phyloP scores from a whole-genome alignment of 331 rosid genomes.

The Saraca asoca region DNA sequence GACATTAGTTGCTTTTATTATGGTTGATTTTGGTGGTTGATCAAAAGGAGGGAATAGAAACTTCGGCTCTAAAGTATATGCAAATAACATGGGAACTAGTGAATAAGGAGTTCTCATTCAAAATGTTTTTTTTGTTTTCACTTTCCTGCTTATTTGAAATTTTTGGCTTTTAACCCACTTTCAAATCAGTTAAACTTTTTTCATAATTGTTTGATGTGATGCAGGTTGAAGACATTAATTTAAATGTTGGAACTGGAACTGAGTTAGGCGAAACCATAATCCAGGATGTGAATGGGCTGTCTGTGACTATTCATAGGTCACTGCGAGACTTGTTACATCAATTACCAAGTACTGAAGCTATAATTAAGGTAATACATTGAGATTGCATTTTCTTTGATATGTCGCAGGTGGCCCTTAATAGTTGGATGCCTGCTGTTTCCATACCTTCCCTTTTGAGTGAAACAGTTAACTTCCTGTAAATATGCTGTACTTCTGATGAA shows the following conservation, averaged over 20 bases:
- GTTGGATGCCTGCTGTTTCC: slow-evolving; percentile 11
- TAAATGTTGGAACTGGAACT: slow-evolving; percentile 83
- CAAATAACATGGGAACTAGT: slow-evolving; percentile 19
- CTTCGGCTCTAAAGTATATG: slow-evolving; percentile 24
- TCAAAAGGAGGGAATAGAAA: slow-evolving; percentile 1
- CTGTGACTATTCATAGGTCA: slow-evolving; percentile 78
- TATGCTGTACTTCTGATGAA: slow-evolving; percentile 25
- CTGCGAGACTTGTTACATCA: slow-evolving; percentile 81
- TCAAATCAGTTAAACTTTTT: slow-evolving; percentile 6
- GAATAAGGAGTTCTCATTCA: slow-evolving; percentile 5
- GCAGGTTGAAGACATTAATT: slow-evolving; percentile 88
- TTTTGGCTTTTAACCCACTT: not conserved
- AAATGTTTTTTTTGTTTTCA: not conserved
- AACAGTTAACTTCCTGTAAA: slow-evolving; percentile 12
- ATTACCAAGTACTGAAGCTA: slow-evolving; percentile 69
- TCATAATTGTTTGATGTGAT: slow-evolving; percentile 25
- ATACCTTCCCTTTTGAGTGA: slow-evolving; percentile 4
- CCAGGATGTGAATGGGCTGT: slow-evolving; percentile 87
- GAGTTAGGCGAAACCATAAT: slow-evolving; percentile 86
- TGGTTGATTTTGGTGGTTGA: slow-evolving; percentile 5
- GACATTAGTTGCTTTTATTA: slow-evolving; percentile 33
- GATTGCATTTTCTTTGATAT: slow-evolving; percentile 21
- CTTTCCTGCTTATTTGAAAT: not conserved
- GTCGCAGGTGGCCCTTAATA: not conserved
- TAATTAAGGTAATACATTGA: slow-evolving; percentile 58